Base-by-base conservation (phyloP, 345 rosid genomes). In the Lenwebbia sp. region DNA sequence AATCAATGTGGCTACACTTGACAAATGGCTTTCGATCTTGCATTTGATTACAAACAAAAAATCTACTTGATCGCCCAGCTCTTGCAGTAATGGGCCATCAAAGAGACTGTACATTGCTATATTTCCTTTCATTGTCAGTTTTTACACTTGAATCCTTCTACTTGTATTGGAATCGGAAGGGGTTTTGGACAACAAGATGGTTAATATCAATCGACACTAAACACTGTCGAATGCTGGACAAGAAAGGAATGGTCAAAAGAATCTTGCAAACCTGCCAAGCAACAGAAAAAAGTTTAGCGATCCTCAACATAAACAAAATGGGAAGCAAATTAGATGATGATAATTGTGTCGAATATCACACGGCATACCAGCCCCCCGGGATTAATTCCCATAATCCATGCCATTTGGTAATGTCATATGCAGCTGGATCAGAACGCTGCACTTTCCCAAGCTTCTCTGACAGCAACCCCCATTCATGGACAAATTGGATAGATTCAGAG, bases 401-500 rank as follows among this genome's bases (percentile, higher is more conserved):
- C 81, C 26, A 19, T 33, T 70, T 21, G 47, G 81, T 70, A 37
- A 70, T 70, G 47, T 70, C 47, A 41, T 70, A 19, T 19, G 81
- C 47, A 70, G 81, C 81, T 10, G 81, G 81, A 70, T 17, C 26
- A 70, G 26, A 70, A 33, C 40, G 81, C 47, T 10, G 81, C 81
- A 37, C 78, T 33, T 70, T 70, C 47, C 78, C 78, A 19, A 33
- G 47, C 78, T 70, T 70, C 78, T 70, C 47, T 37, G 81, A 70
- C 47, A 70, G 21, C 81, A 37, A 19, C 37, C 92, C 93, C 94
- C 89, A 92, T 87, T 93, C 95, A 12, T 88, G 92, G 56, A 93
- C 94, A 83, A 91, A 88, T 56, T 90, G 92, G 82, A 95, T 91
- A 12, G 98, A 94, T 90, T 95, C 96, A 11, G 97, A 93, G 81